Evolutionary conservation across 1,284 basidiomycete genomes (phyloP), one percentile per base, ranked within the genome.

Genomic region (Rhodotorula glutinis): DNA sequence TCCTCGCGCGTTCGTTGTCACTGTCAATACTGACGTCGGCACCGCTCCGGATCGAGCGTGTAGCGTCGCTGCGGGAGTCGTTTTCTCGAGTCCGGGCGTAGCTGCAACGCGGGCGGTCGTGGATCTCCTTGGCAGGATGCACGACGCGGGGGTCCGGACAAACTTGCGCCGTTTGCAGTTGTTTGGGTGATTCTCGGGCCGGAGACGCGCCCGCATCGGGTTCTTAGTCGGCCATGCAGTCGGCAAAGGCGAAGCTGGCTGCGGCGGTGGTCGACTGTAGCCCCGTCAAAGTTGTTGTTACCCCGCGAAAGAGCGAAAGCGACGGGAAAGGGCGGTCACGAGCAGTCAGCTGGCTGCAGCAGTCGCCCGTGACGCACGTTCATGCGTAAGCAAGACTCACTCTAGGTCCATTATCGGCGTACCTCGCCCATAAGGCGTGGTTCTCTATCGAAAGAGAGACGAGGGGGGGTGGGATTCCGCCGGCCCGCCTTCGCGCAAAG

Each of bases 131-230:
- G 29, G 14, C 14, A 21, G 11, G 33, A 38, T 16, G 52, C 52
- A 16, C 29, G 55, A 23, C 53, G 53, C 23, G 38, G 38, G 53
- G 13, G 53, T 38, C 38, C 25, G 17, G n/a, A 55, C 53, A 41
- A 55, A 55, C 53, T 41, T 55, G 23, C 40, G 38, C 23, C 38
- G 53, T 7, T n/a, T 38, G 38, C 53, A 55, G 33, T 54, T n/a
- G 33, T n/a, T 40, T 11, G 29, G 29, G 7, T 53, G 29, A 17
- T 40, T 33, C 4, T 11, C 53, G 30, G 23, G 53, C 19, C 21
- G 19, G 16, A 11, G 19, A 4, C 29, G 29, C 10, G 52, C 29
- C 30, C 27, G 29, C 29, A 17, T 29, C 30, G 52, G 29, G 19
- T 49, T 23, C 47, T 11, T 11, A 4, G 47, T 25, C 19, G 47